phyloP scores from a whole-genome alignment of 1,284 basidiomycete genomes.

The Stygiomarasmius scandens region DNA sequence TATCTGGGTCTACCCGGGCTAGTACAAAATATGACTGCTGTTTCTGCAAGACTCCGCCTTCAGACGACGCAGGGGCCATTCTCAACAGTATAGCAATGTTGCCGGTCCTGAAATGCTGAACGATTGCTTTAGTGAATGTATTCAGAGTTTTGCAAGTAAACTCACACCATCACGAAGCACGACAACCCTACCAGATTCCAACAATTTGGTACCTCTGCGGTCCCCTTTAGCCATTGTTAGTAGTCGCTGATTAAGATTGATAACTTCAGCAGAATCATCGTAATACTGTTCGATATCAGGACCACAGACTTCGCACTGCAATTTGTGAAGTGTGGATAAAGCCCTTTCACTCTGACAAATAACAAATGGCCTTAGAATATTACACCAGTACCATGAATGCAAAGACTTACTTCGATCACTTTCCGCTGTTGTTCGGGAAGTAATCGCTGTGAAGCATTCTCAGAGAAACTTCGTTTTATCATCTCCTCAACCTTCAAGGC shows the following conservation, averaged over 20 bases:
- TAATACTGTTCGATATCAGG: slow-evolving; percentile 80
- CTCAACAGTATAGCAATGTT: slow-evolving; percentile 82
- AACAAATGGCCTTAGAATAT: slow-evolving; percentile 6
- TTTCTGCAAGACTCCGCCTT: slow-evolving; percentile 50
- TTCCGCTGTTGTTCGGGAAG: slow-evolving; percentile 93
- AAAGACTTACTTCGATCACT: slow-evolving; percentile 69
- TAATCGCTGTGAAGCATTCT: slow-evolving; percentile 92
- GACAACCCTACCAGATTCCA: slow-evolving; percentile 80
- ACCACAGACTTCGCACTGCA: slow-evolving; percentile 71
- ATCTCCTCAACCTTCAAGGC: slow-evolving; percentile 97
- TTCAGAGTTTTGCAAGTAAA: slow-evolving; percentile 10
- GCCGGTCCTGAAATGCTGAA: slow-evolving; percentile 75
- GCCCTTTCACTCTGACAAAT: slow-evolving; percentile 72
- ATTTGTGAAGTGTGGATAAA: slow-evolving; percentile 66
- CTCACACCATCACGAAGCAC: slow-evolving; percentile 82
- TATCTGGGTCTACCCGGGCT: slow-evolving; percentile 71
- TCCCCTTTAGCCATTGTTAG: slow-evolving; percentile 67
- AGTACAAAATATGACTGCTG: slow-evolving; percentile 72
- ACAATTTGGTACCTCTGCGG: slow-evolving; percentile 68
- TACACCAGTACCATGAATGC: not conserved
- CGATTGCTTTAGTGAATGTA: slow-evolving; percentile 8
- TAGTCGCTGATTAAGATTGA: slow-evolving; percentile 69
- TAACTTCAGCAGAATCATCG: slow-evolving; percentile 70
- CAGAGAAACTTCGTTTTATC: slow-evolving; percentile 99
- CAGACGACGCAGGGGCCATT: slow-evolving; percentile 53